phyloP scores from a whole-genome alignment of 225 moss, liverwort and hornwort genomes.

The Asterella californica region DNA sequence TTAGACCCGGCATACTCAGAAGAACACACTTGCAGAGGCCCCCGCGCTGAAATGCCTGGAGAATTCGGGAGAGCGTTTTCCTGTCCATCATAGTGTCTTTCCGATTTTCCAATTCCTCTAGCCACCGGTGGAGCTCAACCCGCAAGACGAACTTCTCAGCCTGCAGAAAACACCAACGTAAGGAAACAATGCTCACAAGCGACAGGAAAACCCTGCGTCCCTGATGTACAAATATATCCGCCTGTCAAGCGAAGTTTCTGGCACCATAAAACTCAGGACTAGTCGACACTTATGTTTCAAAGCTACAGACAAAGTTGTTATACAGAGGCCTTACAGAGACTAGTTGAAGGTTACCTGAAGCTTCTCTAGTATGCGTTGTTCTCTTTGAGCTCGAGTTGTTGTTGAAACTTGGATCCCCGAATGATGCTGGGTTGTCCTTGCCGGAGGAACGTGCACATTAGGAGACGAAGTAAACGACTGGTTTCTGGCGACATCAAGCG shows the following conservation, averaged over 20 bases:
- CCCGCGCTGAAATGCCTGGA: constrained; percentile 78
- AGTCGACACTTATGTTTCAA: not conserved
- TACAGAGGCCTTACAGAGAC: too few relatives aligned
- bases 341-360: constrained; percentile 52
- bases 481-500: not conserved
- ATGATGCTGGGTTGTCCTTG: constrained; percentile 55
- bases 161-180: constrained; percentile 36
- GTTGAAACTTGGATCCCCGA: constrained; percentile 50
- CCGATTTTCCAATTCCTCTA: constrained; percentile 80
- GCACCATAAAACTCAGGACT: not conserved
- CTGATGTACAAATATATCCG: not conserved
- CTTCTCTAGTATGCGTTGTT: constrained; percentile 82
- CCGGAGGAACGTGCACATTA: constrained; percentile 20
- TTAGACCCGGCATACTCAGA: constrained; percentile 93
- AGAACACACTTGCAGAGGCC: constrained; percentile 87
- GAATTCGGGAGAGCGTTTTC: constrained; percentile 83
- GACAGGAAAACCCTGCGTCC: not conserved
- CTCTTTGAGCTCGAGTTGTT: constrained; percentile 83
- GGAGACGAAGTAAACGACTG: constrained; percentile 3
- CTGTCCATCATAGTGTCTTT: constrained; percentile 95
- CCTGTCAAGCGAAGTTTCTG: not conserved
- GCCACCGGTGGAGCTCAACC: constrained; percentile 97
- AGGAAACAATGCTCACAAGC: not conserved
- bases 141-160: constrained; percentile 83
- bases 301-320: not conserved